Base-by-base conservation (phyloP, 2,329 filamentous ascomycete species). In the Apiospora hydei region DNA sequence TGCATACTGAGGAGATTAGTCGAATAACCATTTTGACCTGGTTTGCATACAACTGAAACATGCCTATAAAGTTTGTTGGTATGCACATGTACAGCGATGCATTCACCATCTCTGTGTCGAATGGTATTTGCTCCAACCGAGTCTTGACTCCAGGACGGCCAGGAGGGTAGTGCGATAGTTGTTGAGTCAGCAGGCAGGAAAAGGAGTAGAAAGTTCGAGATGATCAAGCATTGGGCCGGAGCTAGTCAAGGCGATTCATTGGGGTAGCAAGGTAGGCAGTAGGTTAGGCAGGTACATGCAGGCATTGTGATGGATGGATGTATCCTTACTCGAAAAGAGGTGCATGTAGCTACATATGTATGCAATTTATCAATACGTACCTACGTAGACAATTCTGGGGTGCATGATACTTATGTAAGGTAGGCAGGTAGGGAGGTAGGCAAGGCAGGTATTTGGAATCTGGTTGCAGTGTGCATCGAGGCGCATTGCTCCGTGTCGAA, bases 171-270 rank as follows among this genome's bases (percentile, higher is more conserved):
- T 16, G 49, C 26, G 24, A 14, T 7, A 13, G 18, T 21, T 34
- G 53, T 61, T 38, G 30, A 34, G 53, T 11, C 30, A 38, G 26
- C 18, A 38, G 30, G 16, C 4, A 30, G 2, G 13, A 34, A 61
- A 61, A 61, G 53, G 53, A 34, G 53, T 61, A 38, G 53, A 38
- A 21, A 34, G 16, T 61, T 61, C 53, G 30, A 61, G 53, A 61
- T 38, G 53, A 61, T 18, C 2, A 43, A 43, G 41, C 13, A 21
- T 61, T 61, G 30, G 30, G 16, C 16, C 30, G 30, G 30, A 16
- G 30, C 30, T 61, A 61, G 53, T 5, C 18, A 13, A 38, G 7
- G 53, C 21, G 30, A n/a, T 53, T 26, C 41, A 43, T 11, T 43
- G 10, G 41, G 13, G 41, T n/a, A n/a, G n/a, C n/a, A n/a, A n/a